Conservation (phyloP, 148 eudicot species). For the Agrostemma githago region DNA sequence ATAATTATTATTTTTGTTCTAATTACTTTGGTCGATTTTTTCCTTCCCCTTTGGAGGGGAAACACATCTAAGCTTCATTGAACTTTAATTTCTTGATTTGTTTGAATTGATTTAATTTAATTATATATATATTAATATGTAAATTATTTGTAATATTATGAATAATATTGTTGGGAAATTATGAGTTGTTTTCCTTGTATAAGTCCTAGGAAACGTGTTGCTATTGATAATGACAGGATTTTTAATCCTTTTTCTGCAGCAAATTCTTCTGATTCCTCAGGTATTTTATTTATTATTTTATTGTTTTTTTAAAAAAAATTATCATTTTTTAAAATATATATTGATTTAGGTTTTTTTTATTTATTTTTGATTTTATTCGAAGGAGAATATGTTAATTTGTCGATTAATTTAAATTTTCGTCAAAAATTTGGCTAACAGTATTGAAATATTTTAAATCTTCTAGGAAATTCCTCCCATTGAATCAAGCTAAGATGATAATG, state of each 20-base stretch:
- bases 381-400: no score
- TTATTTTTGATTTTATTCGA: background rate
- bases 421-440: no score
- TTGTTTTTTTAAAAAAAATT: no score
- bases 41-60: constrained; percentile 20
- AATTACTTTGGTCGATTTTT: background rate
- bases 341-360: background rate
- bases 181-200: constrained; percentile 72
- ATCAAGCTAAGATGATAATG: background rate
- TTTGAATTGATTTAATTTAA: background rate
- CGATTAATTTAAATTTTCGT: no score
- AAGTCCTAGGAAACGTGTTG: constrained; percentile 27
- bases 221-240: constrained; percentile 26
- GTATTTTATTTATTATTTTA: constrained; percentile 23
- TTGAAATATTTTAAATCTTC: background rate
- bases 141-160: background rate
- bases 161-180: background rate
- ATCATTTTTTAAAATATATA: no score
- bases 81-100: background rate
- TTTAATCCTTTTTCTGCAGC: constrained; percentile 27
- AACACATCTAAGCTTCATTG: constrained; percentile 3
- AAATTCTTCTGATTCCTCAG: constrained; percentile 34
- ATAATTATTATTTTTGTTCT: no score
- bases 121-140: no score
- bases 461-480: background rate